Evolutionary conservation across 495 filamentous ascomycete species (phyloP), one percentile per base, ranked within the genome.

Genomic region (Aspergillus sclerotioniger): DNA sequence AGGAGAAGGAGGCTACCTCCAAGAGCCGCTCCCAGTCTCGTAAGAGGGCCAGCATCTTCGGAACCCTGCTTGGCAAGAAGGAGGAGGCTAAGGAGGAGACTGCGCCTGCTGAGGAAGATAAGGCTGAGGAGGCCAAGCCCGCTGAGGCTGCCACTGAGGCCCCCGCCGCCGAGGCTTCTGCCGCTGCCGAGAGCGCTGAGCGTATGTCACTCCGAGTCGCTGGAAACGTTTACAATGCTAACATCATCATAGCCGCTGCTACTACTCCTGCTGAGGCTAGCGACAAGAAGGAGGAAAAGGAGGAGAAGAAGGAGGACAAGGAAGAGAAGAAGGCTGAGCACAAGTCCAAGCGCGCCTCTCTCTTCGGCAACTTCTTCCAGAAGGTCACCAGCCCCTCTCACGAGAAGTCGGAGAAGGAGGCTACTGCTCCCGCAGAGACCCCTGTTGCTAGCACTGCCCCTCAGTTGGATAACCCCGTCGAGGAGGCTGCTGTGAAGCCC

Each of bases 11-110:
- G 64, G 75, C 77, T 43, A 54, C 73, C 57, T 72, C 81, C 57
- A 83, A 82, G 70, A 81, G 81, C 70, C 89, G 90, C 63, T 95
- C 91, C 54, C 89, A 90, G 57, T 95, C 90, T 67, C 88, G 88
- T 71, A 96, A 96, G 87, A 87, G 91, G 58, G 67, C 76, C 43
- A 92, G 90, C 67, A 85, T 96, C 76, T 95, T 98, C 72, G 89
- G 87, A 61, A 75, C 70, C 56, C 77, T 92, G 46, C 78, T 90
- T 3, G 82, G 84, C 66, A 92, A 91, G 84, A 88, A 88, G 75
- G 86, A 91, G 54, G 84, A 86, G 68, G 68, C 79, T 51, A 84
- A 88, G 75, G 76, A 81, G 63, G 69, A 80, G 59, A 79, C 84
- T 71, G 82, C 79, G 61, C 79, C 84, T 71, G 81, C 80, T 61